These are phyloP conservation scores for Calonectria honghensis DNA, from an alignment of 2,329 filamentous ascomycete species.

Conservation along the genomic window DNA sequence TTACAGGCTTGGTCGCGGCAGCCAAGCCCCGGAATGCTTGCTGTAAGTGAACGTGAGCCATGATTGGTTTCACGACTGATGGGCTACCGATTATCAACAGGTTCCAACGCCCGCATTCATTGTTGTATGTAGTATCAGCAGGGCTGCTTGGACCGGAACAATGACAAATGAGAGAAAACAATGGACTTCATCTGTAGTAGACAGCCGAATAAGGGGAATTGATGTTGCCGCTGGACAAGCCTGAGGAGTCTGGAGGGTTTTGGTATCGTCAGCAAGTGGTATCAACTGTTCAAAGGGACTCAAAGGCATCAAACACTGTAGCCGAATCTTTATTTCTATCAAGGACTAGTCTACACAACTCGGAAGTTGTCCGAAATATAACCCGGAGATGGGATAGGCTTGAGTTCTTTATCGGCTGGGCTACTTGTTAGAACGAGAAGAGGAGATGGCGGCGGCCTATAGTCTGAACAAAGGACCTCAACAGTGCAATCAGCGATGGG, in stretches of 20 bases:
- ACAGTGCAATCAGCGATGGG: background rate
- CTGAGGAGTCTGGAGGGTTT: background rate
- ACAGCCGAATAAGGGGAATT: background rate
- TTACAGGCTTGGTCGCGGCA: background rate
- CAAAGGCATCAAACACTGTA: background rate
- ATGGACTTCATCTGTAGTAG: background rate
- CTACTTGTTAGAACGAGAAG: background rate
- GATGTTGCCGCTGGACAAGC: too few species aligned
- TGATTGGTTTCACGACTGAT: background rate
- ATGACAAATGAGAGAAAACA: background rate
- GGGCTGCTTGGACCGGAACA: background rate
- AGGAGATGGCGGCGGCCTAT: background rate
- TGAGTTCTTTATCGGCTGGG: background rate
- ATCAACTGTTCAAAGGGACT: background rate
- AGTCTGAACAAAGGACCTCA: background rate
- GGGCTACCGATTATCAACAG: background rate
- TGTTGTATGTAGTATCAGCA: too few species aligned
- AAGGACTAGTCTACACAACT: background rate
- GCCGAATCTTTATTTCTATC: background rate
- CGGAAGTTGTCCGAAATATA: slow-evolving; percentile 40
- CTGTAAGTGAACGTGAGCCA: background rate
- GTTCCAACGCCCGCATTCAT: too few species aligned
- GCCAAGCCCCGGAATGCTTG: background rate
- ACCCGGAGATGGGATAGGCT: background rate
- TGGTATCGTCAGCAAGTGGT: too few species aligned